Base-by-base conservation (phyloP, 2,329 filamentous ascomycete genomes). In the Seiridium unicorne region DNA sequence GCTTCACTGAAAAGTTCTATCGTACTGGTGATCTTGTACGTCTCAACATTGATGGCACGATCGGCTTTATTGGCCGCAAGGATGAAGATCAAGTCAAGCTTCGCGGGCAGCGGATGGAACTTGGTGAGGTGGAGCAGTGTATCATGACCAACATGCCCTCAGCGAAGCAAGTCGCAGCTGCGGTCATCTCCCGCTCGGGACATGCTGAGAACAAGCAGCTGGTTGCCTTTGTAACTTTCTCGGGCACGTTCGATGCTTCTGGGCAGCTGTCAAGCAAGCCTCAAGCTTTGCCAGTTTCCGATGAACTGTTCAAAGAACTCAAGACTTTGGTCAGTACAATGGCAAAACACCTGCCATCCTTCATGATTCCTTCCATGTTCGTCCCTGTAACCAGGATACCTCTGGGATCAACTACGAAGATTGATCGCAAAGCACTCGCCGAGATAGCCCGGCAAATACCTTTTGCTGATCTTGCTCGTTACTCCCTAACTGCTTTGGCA, bases 71-170 rank as follows among this genome's bases (percentile, higher is more conserved):
- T 55, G 80, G 79, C 55, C 73, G 80, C 44, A 78, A 78, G 58
- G 79, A 58, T 11, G 35, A 82, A 64, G 74, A 74, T 1, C 79
- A 82, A 64, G 73, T 81, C 51, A 83, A 83, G 66, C 68, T 83
- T 32, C 74, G 76, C 32, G 83, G 83, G 48, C 81, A 73, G 55
- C 63, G 78, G 61, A 70, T 79, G 63, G 83, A 76, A 69, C 69
- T 77, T 55, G 77, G 73, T 31, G 78, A 76, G 66, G 76, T 76
- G 51, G 81, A 76, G 69, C 72, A 72, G 31, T 59, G 57, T 31
- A 61, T 61, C 9, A 42, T 57, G 55, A 47, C 54, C n/a, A 60
- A 53, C 10, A 58, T 58, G 42, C 40, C 60, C 7, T 46, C 44
- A 18, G 44, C 51, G 9, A 58, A 54, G 44, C 60, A 61, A 34